A percentile compares a stretch with the other conserved stretches of the same genome.
These are phyloP conservation scores for Tylopilus sp. DNA, from an alignment of 1,284 basidiomycete species.

Conservation along the genomic window DNA sequence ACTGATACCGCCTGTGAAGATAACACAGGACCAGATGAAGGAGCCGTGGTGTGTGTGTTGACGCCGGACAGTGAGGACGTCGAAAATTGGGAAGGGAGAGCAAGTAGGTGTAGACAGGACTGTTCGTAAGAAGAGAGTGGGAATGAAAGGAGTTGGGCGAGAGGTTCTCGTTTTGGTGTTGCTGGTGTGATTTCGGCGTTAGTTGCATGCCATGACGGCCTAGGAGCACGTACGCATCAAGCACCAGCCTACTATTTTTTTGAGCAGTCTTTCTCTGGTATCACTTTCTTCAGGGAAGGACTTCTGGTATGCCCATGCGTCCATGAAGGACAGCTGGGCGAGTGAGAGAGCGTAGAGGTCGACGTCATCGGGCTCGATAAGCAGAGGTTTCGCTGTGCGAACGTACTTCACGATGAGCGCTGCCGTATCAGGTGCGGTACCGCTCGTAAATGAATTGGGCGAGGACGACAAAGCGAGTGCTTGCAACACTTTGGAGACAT, in stretches of 20 bases:
- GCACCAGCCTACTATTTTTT: conserved; percentile 63
- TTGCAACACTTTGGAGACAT: conserved; percentile 69
- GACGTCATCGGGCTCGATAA: conserved; percentile 64
- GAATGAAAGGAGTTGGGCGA: conserved; percentile 58
- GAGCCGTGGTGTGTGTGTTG: neutral
- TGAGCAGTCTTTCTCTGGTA: conserved; percentile 51
- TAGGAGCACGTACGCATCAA: conserved; percentile 54
- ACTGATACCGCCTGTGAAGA: conserved; percentile 46
- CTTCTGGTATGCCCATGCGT: conserved; percentile 71
- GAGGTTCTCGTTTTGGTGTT: conserved; percentile 51
- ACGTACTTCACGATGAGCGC: conserved; percentile 62
- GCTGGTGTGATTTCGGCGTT: conserved; percentile 36
- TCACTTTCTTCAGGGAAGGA: conserved; percentile 57
- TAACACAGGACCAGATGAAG: conserved; percentile 27
- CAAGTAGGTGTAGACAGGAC: conserved; percentile 50
- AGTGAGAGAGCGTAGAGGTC: conserved; percentile 64
- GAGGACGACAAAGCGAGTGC: conserved; percentile 55
- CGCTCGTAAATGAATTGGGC: conserved; percentile 34
- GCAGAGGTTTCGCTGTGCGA: conserved; percentile 62
- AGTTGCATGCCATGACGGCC: neutral
- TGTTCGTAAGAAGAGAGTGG: conserved; percentile 66
- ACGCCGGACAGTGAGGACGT: conserved; percentile 16
- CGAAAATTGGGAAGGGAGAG: conserved; percentile 46
- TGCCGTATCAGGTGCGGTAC: conserved; percentile 13
- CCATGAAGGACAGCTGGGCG: conserved; percentile 56